These are phyloP conservation scores for Phytophthora chlamydospora DNA, from an alignment of 352 stramenopile species.

Conservation along the genomic window DNA sequence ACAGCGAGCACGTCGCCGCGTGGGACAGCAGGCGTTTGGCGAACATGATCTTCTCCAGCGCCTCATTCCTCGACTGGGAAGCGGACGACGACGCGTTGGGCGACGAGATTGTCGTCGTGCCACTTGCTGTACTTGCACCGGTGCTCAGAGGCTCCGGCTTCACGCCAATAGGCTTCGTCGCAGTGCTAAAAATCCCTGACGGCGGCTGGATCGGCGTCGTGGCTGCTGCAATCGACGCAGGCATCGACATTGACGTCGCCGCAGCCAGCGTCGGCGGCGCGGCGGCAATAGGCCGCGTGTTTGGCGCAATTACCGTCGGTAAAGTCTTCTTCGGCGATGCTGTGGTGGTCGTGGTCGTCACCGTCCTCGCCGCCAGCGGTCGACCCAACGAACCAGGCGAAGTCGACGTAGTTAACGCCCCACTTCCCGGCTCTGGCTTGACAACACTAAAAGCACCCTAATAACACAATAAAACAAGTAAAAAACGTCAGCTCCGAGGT, in stretches of 20 bases:
- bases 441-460: conserved; percentile 32
- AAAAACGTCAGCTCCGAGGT: conserved; percentile 4
- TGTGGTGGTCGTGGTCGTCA: conserved; percentile 2
- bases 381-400: conserved; percentile 31
- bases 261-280: conserved; percentile 18
- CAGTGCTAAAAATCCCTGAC: conserved; percentile 17
- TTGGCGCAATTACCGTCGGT: conserved; percentile 33
- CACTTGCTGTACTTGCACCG: neutral
- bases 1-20: conserved; percentile 65
- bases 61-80: conserved; percentile 56
- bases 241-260: conserved; percentile 31
- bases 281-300: conserved; percentile 39
- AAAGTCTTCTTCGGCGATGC: conserved; percentile 22
- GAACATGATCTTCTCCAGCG: conserved; percentile 86
- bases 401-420: conserved; percentile 24
- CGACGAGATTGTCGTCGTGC: conserved; percentile 13
- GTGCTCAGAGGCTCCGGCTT: conserved; percentile 36
- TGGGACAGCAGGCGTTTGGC: conserved; percentile 84
- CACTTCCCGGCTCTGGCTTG: conserved; percentile 41
- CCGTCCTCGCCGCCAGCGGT: conserved; percentile 35
- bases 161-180: conserved; percentile 14
- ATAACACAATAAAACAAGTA: neutral
- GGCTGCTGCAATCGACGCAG: conserved; percentile 30
- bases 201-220: conserved; percentile 18
- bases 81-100: conserved; percentile 24